Evolutionary conservation across 2,329 filamentous ascomycete species (phyloP), one percentile per base, ranked within the genome.

Genomic region (Arachnomyces sp.): DNA sequence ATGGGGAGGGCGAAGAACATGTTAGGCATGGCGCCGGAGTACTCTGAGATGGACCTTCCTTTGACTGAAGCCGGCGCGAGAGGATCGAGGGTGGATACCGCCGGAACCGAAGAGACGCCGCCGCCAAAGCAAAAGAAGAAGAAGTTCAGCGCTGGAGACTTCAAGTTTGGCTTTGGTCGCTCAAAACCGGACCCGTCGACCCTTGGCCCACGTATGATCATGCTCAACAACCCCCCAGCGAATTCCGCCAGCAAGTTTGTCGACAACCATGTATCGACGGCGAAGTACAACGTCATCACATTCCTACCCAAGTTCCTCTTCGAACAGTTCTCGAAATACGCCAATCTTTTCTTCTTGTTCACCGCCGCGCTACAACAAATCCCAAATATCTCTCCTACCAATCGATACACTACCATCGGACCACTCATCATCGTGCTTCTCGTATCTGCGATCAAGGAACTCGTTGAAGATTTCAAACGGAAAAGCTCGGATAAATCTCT

Each of bases 301-400:
- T 98, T 98, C 63, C 60, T 96, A 13, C 92, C 92, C 37, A 98
- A 98, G 65, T 98, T 98, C 66, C 72, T 98, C 42, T 88, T 90
- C 62, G 92, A 98, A 64, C 92, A 98, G 61, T 98, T 98, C 67
- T 95, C 89, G 46, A 98, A 95, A 71, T 94, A 95, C 65, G 92
- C 92, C 71, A 98, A 98, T 66, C 67, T 98, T 57, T 98, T 98
- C 72, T 98, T 98, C 83, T 77, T 98, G 60, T 96, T 98, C 64
- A 98, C 92, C 29, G 89, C 92, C 12, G 81, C 79, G 31, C 70
- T 98, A 34, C 92, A 98, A 68, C 92, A 98, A 63, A 94, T 98
- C 46, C 92, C 92, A 15, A 82, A 84, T 49, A 82, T 98, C 46
- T 94, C 89, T 28, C 92, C 93, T 6, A 98, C 92, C 7, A 96